These are phyloP conservation scores for Bipolaris gigantea DNA, from an alignment of 2,329 filamentous ascomycete genomes.

Conservation along the genomic window DNA sequence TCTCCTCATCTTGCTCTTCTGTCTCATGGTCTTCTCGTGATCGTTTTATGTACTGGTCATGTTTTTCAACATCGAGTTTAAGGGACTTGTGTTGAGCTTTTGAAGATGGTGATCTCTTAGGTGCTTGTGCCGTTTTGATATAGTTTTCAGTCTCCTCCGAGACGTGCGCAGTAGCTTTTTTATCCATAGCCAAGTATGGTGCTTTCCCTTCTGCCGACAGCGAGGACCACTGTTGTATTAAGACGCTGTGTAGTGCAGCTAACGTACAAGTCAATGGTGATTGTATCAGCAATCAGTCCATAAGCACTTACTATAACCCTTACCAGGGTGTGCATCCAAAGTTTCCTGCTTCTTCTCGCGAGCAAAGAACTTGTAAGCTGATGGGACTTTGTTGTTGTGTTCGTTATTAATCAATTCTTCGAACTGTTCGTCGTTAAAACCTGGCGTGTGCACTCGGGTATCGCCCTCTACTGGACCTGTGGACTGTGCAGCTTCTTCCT, in stretches of 20 bases:
- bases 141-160: slow-evolving; percentile 5
- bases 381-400: slow-evolving; percentile 7
- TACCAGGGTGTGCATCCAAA: slow-evolving; percentile 17
- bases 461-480: not conserved
- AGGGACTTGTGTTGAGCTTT: slow-evolving; percentile 32
- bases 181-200: slow-evolving; percentile 17
- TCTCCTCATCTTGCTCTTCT: slow-evolving; percentile 4
- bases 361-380: slow-evolving; percentile 25
- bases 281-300: not conserved
- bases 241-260: slow-evolving; percentile 21
- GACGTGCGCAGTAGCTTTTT: slow-evolving; percentile 10
- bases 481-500: not conserved
- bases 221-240: slow-evolving; percentile 21
- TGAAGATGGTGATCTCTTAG: slow-evolving; percentile 23
- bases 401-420: slow-evolving; percentile 15
- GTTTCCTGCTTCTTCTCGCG: slow-evolving; percentile 16
- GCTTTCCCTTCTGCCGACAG: slow-evolving; percentile 25
- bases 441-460: not conserved
- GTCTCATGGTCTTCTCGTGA: slow-evolving; percentile 15
- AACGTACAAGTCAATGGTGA: not conserved
- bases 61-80: slow-evolving; percentile 23
- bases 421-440: slow-evolving; percentile 15
- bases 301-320: slow-evolving; percentile 20
- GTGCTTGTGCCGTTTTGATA: slow-evolving; percentile 7
- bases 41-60: slow-evolving; percentile 26